Percentiles rank a stretch among this genome's conserved stretches.
phyloP scores from a whole-genome alignment of 768 basidiomycete species.

The Tremella yokohamensis region DNA sequence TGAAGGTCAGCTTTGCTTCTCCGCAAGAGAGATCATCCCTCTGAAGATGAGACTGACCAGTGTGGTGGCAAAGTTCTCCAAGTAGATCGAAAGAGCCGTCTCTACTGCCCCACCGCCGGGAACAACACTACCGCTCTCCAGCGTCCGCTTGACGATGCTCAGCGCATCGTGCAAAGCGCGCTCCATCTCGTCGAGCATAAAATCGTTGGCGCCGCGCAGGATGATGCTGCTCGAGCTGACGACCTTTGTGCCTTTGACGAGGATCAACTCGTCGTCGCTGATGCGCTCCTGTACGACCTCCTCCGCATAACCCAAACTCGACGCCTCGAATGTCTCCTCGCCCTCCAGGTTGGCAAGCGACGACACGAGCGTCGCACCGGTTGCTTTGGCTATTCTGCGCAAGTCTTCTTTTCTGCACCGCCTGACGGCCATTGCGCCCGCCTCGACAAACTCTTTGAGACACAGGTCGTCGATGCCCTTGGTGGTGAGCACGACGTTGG shows the following conservation, averaged over 20 bases:
- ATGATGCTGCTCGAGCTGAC: conserved; percentile 91
- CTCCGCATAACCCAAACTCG: conserved; percentile 84
- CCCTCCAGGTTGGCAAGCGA: conserved; percentile 94
- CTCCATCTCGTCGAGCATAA: conserved; percentile 99
- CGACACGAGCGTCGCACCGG: conserved; percentile 87
- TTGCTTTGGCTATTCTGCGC: conserved; percentile 92
- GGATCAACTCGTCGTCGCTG: conserved; percentile 95
- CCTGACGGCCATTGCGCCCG: conserved; percentile 96
- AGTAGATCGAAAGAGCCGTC: conserved; percentile 90
- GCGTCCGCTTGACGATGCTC: conserved; percentile 90
- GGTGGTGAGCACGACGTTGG: conserved; percentile 94
- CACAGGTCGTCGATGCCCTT: conserved; percentile 98
- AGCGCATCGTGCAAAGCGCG: conserved; percentile 89
- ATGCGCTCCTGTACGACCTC: conserved; percentile 96
- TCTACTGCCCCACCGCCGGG: conserved; percentile 98
- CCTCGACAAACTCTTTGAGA: conserved; percentile 97
- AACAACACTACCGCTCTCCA: conserved; percentile 92
- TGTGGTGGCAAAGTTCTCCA: conserved; percentile 98
- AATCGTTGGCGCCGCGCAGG: conserved; percentile 94
- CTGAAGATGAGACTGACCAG: conserved; percentile 60
- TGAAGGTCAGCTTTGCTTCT: conserved; percentile 48
- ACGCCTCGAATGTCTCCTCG: conserved; percentile 93
- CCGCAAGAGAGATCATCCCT: neutral
- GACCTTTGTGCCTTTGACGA: conserved; percentile 96
- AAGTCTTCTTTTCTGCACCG: conserved; percentile 97